These are phyloP conservation scores for Dalbergia cochinchinensis DNA, from an alignment of 306 rosid genomes.

Conservation along the genomic window DNA sequence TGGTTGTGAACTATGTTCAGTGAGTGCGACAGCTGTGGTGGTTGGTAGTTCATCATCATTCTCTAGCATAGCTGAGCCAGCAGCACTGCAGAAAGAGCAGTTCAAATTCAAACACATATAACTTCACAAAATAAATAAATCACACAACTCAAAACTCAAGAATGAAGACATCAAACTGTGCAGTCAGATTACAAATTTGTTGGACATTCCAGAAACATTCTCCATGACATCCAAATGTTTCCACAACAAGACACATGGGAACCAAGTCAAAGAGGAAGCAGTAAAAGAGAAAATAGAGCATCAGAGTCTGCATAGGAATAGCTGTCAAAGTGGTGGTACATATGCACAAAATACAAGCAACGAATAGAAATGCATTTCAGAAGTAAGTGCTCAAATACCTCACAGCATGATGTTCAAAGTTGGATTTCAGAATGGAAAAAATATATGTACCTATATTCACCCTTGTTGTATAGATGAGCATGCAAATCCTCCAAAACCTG, in stretches of 20 bases:
- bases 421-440: constrained; percentile 31
- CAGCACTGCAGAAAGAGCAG: constrained; percentile 67
- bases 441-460: constrained; percentile 83
- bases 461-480: constrained; percentile 94
- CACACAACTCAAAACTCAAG: constrained; percentile 14
- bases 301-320: constrained; percentile 41
- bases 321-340: constrained; percentile 39
- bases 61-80: constrained; percentile 71
- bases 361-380: constrained; percentile 33
- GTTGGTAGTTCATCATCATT: constrained; percentile 89
- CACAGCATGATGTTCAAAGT: constrained; percentile 12
- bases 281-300: constrained; percentile 27
- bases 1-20: constrained; percentile 75
- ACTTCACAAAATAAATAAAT: constrained; percentile 36
- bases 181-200: constrained; percentile 25
- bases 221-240: constrained; percentile 34
- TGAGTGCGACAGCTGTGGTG: constrained; percentile 77
- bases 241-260: constrained; percentile 26
- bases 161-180: constrained; percentile 21
- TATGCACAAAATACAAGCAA: constrained; percentile 19
- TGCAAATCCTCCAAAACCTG: constrained; percentile 95
- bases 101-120: constrained; percentile 45
- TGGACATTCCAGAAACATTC: constrained; percentile 13
- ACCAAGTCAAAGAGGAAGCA: constrained; percentile 30
- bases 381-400: constrained; percentile 24